Evolutionary conservation across 176 grass and related monocot genomes (phyloP).

Genomic region (Phoenix dactylifera): DNA sequence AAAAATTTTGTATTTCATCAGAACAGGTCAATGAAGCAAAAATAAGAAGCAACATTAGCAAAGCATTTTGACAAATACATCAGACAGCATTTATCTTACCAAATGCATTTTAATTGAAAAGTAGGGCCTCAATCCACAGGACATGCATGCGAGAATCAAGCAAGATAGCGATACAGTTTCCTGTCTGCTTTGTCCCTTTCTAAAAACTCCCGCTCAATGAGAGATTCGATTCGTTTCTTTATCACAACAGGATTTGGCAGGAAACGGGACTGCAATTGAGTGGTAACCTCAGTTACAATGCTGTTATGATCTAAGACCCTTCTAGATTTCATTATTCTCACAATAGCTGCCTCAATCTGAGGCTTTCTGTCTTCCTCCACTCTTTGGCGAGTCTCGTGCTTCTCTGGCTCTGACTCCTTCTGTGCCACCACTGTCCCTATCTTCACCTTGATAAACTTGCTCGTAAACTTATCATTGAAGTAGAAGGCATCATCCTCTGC

Average conservation of each 20-base stretch:
- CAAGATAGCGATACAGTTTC: conserved; percentile 98
- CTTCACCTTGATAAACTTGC: conserved; percentile 97
- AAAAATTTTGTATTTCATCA: too few relatives aligned
- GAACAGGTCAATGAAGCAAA: too few relatives aligned
- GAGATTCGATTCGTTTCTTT: conserved; percentile 90
- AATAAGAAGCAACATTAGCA: too few relatives aligned
- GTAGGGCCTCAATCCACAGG: too few relatives aligned
- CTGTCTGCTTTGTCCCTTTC: conserved; percentile 94
- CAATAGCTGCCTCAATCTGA: conserved; percentile 96
- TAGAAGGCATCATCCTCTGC: conserved; percentile 86
- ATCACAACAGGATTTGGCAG: conserved; percentile 93
- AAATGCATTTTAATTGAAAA: too few relatives aligned
- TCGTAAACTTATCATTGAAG: conserved; percentile 93
- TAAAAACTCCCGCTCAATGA: conserved; percentile 95
- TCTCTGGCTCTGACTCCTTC: conserved; percentile 97
- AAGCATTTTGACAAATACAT: too few relatives aligned
- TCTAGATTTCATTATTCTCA: conserved; percentile 95
- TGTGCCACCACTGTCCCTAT: conserved; percentile 88
- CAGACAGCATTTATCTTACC: too few relatives aligned
- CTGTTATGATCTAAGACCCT: conserved; percentile 92
- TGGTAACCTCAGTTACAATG: conserved; percentile 84
- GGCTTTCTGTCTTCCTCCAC: conserved; percentile 97
- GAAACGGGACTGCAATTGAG: conserved; percentile 84
- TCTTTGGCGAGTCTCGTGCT: conserved; percentile 87
- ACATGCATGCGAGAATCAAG: conserved; percentile 22